Evolutionary conservation across 495 filamentous ascomycete genomes (phyloP).

Genomic region (Neurospora tetraspora): DNA sequence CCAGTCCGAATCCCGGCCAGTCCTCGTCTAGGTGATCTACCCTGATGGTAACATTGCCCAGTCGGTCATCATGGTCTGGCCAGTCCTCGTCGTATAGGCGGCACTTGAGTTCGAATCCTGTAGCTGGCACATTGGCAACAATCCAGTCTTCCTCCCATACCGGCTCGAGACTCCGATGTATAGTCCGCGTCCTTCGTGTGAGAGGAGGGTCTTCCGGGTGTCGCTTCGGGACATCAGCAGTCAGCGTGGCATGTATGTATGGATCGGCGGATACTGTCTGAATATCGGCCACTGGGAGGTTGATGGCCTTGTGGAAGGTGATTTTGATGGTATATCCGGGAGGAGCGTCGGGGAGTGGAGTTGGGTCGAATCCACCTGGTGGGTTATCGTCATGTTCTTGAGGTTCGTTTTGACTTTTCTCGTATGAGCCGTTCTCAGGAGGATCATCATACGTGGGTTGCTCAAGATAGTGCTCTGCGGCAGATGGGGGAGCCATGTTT

Average conservation of each 20-base stretch:
- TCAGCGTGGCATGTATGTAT: conserved; percentile 63
- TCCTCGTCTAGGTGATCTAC: conserved; percentile 46
- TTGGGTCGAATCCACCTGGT: conserved; percentile 69
- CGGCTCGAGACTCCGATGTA: conserved; percentile 59
- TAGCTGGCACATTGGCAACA: conserved; percentile 70
- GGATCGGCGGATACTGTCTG: conserved; percentile 73
- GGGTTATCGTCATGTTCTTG: conserved; percentile 50
- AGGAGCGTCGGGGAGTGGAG: conserved; percentile 60
- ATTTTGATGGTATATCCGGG: conserved; percentile 77
- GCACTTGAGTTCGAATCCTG: conserved; percentile 71
- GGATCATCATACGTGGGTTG: not conserved
- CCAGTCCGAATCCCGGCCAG: conserved; percentile 57
- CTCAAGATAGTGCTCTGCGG: not conserved
- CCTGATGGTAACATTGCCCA: conserved; percentile 70
- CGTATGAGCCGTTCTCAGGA: not conserved
- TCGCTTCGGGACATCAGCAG: conserved; percentile 48
- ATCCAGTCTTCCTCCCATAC: conserved; percentile 81
- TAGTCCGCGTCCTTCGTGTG: conserved; percentile 64
- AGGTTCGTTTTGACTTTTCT: conserved; percentile 32
- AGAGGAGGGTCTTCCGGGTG: conserved; percentile 73
- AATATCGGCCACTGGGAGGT: conserved; percentile 76
- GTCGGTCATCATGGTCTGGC: conserved; percentile 73
- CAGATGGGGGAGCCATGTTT: not conserved
- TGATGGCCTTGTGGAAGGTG: conserved; percentile 68
- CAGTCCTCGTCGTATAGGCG: conserved; percentile 83